phyloP scores from a whole-genome alignment of 106 monocot species.

The Dioscorea alata region DNA sequence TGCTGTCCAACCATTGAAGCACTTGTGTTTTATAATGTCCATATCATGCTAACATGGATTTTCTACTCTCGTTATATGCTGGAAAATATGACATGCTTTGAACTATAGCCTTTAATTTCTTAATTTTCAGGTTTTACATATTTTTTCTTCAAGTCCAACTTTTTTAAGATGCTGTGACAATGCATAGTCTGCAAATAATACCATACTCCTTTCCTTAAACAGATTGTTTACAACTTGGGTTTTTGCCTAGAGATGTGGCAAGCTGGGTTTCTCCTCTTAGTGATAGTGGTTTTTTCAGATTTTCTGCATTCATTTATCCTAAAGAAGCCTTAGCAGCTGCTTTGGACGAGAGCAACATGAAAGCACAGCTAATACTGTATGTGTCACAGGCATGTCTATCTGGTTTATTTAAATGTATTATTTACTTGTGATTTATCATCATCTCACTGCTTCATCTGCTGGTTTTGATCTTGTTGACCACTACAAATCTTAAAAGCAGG shows the following conservation, averaged over 20 bases:
- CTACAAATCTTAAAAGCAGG: conserved; percentile 24
- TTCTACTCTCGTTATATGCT: too few species aligned
- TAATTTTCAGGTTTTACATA: not conserved
- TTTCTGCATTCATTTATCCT: conserved; percentile 70
- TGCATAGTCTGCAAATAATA: not conserved
- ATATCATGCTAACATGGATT: too few species aligned
- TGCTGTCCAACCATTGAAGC: too few species aligned
- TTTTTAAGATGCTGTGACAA: not conserved
- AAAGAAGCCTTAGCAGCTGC: conserved; percentile 70
- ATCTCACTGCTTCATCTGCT: too few species aligned
- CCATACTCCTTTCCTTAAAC: not conserved
- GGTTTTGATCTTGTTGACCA: too few species aligned
- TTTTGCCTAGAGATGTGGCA: conserved; percentile 73
- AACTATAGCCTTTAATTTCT: not conserved
- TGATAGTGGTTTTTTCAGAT: conserved; percentile 52
- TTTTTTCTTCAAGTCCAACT: not conserved
- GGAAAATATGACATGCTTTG: too few species aligned
- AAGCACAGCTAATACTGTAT: conserved; percentile 55
- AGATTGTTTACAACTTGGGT: conserved; percentile 70
- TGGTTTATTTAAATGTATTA: not conserved
- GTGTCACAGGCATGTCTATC: conserved; percentile 52
- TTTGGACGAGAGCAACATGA: conserved; percentile 30
- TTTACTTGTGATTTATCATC: too few species aligned
- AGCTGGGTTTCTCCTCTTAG: conserved; percentile 81
- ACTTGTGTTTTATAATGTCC: too few species aligned